Conservation (phyloP, 768 basidiomycete genomes). For the Lepiota venenata region DNA sequence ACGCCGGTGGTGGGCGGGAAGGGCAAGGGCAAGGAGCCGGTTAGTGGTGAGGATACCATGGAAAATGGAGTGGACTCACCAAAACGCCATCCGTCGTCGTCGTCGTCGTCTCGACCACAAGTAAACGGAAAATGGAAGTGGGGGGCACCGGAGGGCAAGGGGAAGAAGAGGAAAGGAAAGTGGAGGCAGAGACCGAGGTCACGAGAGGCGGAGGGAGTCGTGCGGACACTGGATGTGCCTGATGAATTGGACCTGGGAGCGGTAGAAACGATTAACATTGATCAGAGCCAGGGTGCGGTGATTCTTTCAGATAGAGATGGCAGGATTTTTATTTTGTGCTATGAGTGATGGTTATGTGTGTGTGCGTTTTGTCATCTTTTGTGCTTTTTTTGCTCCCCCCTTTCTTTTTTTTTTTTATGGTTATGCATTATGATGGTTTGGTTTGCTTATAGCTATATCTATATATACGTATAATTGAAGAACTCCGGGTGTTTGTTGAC, state of each 20-base stretch:
- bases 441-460: too few relatives aligned
- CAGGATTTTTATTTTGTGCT: slow-evolving; percentile 71
- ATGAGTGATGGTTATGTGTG: too few relatives aligned
- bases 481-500: too few relatives aligned
- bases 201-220: slow-evolving; percentile 35
- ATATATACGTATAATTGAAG: too few relatives aligned
- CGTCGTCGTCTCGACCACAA: not conserved
- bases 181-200: slow-evolving; percentile 19
- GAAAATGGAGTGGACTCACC: not conserved
- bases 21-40: slow-evolving; percentile 11
- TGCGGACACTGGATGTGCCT: slow-evolving; percentile 61
- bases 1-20: slow-evolving; percentile 12
- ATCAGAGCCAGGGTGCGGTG: slow-evolving; percentile 72
- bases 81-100: not conserved
- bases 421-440: too few relatives aligned
- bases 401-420: not conserved
- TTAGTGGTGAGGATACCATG: not conserved
- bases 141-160: not conserved
- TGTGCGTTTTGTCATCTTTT: not conserved
- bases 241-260: slow-evolving; percentile 58
- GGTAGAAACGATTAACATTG: slow-evolving; percentile 77
- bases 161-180: slow-evolving; percentile 12
- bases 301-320: slow-evolving; percentile 66
- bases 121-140: not conserved
- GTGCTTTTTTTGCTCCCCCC: not conserved